A percentile compares a stretch with the other conserved stretches of the same genome.
phyloP scores from a whole-genome alignment of 2,329 filamentous ascomycete genomes.

The Fusarium oligoseptatum region DNA sequence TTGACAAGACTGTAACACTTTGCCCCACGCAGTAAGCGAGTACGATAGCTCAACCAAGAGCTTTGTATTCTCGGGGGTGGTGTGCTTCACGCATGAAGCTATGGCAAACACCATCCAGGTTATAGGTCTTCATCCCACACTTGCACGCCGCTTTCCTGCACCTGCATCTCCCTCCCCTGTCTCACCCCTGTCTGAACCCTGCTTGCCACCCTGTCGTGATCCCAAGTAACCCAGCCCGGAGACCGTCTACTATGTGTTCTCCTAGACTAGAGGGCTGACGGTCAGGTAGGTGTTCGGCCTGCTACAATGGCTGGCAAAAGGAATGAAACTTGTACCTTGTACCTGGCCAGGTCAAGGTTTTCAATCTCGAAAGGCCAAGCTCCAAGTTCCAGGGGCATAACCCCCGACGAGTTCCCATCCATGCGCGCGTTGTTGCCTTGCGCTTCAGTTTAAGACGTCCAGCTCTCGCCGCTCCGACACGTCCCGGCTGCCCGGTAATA shows the following conservation, averaged over 20 bases:
- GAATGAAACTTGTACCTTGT: background rate
- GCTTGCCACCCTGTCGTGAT: slow-evolving; percentile 42
- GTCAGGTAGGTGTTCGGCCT: slow-evolving; percentile 22
- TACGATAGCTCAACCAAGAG: background rate
- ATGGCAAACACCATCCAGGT: slow-evolving; percentile 22
- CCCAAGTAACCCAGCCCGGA: slow-evolving; percentile 44
- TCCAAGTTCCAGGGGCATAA: slow-evolving; percentile 30
- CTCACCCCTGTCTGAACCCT: slow-evolving; percentile 35
- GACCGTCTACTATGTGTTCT: slow-evolving; percentile 24
- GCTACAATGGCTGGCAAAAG: background rate
- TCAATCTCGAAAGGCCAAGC: slow-evolving; percentile 19
- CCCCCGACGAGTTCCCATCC: slow-evolving; percentile 34
- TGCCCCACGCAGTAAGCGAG: background rate
- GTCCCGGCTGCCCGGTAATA: slow-evolving; percentile 30
- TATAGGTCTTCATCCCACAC: slow-evolving; percentile 41
- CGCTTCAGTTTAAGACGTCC: slow-evolving; percentile 44
- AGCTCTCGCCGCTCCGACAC: slow-evolving; percentile 29
- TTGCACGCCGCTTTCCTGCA: slow-evolving; percentile 44
- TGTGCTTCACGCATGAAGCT: background rate
- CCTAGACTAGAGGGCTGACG: slow-evolving; percentile 26
- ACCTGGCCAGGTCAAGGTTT: slow-evolving; percentile 24
- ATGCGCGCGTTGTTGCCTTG: slow-evolving; percentile 29
- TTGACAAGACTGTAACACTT: too few relatives aligned
- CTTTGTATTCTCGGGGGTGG: background rate
- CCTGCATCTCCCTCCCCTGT: slow-evolving; percentile 44